These are phyloP conservation scores for Conringia planisiliqua DNA, from an alignment of 345 rosid genomes.

Conservation along the genomic window DNA sequence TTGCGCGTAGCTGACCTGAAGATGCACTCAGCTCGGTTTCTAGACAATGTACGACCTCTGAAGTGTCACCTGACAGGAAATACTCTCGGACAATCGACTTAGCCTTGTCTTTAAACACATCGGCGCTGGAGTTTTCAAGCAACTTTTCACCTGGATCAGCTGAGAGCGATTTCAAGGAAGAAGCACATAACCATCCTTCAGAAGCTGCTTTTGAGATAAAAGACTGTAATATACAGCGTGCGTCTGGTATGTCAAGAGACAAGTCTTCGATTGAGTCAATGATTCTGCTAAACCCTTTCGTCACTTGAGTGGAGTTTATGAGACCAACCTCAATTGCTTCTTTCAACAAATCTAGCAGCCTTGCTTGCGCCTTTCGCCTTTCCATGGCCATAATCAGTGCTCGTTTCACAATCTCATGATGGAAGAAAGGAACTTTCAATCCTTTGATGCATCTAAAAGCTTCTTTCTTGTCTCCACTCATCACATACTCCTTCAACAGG, in stretches of 20 bases:
- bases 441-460: constrained; percentile 79
- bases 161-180: constrained; percentile 60
- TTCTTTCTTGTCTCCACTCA: constrained; percentile 73
- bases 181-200: constrained; percentile 84
- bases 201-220: constrained; percentile 78
- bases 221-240: constrained; percentile 47
- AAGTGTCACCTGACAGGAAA: constrained; percentile 63
- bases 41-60: constrained; percentile 60
- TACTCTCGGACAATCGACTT: constrained; percentile 70
- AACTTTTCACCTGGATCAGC: constrained; percentile 33
- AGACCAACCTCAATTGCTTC: constrained; percentile 65
- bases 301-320: constrained; percentile 70
- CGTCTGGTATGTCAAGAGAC: constrained; percentile 78
- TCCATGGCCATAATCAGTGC: constrained; percentile 79
- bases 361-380: constrained; percentile 49
- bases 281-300: constrained; percentile 73
- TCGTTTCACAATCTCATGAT: constrained; percentile 82
- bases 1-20: constrained; percentile 54
- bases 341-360: constrained; percentile 56
- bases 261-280: constrained; percentile 70
- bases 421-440: constrained; percentile 77
- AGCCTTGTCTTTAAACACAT: constrained; percentile 55
- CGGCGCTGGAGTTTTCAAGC: constrained; percentile 41
- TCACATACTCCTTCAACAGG: constrained; percentile 57
- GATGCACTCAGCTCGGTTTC: constrained; percentile 48